phyloP scores from a whole-genome alignment of 352 stramenopile species.

The Globisporangium recalcitrans region DNA sequence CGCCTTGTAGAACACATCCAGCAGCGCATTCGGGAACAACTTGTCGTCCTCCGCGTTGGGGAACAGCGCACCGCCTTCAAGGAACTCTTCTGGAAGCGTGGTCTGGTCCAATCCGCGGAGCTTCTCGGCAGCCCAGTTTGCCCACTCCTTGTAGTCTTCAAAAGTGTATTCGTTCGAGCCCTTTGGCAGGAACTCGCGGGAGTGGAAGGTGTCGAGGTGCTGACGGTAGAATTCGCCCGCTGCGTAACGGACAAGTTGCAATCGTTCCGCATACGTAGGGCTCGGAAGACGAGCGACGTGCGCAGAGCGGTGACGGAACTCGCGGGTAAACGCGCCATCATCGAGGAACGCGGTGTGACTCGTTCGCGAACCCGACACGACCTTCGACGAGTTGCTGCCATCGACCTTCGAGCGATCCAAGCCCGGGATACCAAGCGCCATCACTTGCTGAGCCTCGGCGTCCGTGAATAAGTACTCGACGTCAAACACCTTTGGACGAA shows the following conservation, averaged over 20 bases:
- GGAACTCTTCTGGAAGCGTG: conserved; percentile 52
- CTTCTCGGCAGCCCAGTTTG: conserved; percentile 49
- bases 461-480: conserved; percentile 64
- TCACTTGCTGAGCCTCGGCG: conserved; percentile 51
- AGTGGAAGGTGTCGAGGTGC: conserved; percentile 81
- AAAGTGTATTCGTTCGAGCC: conserved; percentile 26
- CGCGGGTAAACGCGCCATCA: conserved; percentile 58
- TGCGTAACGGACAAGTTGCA: conserved; percentile 76
- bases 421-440: conserved; percentile 38
- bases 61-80: conserved; percentile 50
- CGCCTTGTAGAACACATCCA: conserved; percentile 53
- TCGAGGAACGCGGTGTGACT: conserved; percentile 79
- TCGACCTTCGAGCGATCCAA: conserved; percentile 72
- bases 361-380: conserved; percentile 61
- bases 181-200: conserved; percentile 62
- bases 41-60: conserved; percentile 44
- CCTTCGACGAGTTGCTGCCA: conserved; percentile 50
- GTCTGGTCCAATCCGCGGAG: conserved; percentile 36
- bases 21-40: conserved; percentile 56
- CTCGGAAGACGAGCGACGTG: conserved; percentile 62
- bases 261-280: conserved; percentile 54
- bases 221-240: conserved; percentile 80
- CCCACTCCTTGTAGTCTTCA: conserved; percentile 68
- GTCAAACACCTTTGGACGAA: conserved; percentile 70
- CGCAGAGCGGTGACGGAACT: conserved; percentile 64